Percentiles rank a stretch among this genome's conserved stretches.
Conservation (phyloP, 2,329 filamentous ascomycete genomes). For the Calonectria fujianensis region DNA sequence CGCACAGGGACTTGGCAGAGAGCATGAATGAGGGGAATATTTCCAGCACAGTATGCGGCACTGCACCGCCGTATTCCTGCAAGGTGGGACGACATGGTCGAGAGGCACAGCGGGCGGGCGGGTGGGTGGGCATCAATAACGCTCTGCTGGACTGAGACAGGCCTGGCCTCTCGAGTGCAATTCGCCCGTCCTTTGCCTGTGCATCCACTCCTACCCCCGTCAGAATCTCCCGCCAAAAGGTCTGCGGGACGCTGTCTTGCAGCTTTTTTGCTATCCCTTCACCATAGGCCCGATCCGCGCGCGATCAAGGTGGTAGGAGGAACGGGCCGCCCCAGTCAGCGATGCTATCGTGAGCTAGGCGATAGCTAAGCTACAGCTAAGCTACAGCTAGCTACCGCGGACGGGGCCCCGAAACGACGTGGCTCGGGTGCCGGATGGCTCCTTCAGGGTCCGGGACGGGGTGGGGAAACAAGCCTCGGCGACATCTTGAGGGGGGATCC, state of each 20-base stretch:
- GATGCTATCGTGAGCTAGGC: neutral
- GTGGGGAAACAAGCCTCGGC: neutral
- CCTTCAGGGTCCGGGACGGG: neutral
- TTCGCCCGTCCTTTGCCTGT: neutral
- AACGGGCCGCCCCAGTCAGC: slow-evolving; percentile 15
- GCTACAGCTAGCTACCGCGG: neutral
- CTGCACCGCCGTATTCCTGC: neutral
- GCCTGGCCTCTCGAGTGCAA: neutral
- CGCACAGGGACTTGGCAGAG: slow-evolving; percentile 12
- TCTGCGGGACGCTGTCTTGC: slow-evolving; percentile 1
- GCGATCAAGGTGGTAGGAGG: neutral
- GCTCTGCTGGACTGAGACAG: slow-evolving; percentile 11
- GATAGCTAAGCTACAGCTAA: neutral
- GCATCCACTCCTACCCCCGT: neutral
- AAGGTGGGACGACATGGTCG: neutral
- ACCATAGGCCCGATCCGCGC: neutral
- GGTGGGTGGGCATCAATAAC: neutral
- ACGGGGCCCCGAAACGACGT: neutral
- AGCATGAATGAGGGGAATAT: neutral
- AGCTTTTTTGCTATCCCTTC: neutral
- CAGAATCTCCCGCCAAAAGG: neutral
- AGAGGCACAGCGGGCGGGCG: no score
- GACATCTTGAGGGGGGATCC: neutral
- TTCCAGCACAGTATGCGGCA: neutral
- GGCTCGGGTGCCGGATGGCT: neutral